A percentile compares a stretch with the other conserved stretches of the same genome.
phyloP scores from a whole-genome alignment of 306 rosid genomes.

The Dryas drummondii region DNA sequence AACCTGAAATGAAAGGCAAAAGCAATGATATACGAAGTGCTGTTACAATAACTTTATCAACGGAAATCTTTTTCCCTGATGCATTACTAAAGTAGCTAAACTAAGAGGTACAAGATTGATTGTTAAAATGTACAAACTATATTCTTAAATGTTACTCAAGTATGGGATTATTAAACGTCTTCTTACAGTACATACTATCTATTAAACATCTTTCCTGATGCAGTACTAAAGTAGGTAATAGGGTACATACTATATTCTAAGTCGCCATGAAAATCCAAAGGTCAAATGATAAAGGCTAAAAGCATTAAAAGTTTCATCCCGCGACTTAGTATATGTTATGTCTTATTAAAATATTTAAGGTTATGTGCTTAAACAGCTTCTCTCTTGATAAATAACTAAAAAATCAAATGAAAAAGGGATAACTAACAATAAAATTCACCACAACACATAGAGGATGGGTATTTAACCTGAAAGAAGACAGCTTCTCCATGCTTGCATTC shows the following conservation, averaged over 20 bases:
- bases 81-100: background rate
- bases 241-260: background rate
- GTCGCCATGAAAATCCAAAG: background rate
- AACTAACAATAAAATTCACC: background rate
- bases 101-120: background rate
- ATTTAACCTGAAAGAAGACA: constrained; percentile 87
- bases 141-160: background rate
- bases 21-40: background rate
- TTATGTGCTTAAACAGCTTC: background rate
- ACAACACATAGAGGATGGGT: background rate
- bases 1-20: background rate
- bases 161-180: background rate
- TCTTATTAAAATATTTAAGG: background rate
- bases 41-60: background rate
- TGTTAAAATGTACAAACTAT: background rate
- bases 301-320: background rate
- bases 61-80: background rate
- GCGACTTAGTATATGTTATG: background rate
- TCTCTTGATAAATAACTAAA: background rate
- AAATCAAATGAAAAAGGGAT: background rate
- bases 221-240: background rate
- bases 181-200: background rate
- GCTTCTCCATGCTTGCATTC: constrained; percentile 98
- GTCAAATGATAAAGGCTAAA: background rate
- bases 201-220: background rate